Base-by-base conservation (phyloP, 345 rosid genomes). In the Gossypium herbaceum region DNA sequence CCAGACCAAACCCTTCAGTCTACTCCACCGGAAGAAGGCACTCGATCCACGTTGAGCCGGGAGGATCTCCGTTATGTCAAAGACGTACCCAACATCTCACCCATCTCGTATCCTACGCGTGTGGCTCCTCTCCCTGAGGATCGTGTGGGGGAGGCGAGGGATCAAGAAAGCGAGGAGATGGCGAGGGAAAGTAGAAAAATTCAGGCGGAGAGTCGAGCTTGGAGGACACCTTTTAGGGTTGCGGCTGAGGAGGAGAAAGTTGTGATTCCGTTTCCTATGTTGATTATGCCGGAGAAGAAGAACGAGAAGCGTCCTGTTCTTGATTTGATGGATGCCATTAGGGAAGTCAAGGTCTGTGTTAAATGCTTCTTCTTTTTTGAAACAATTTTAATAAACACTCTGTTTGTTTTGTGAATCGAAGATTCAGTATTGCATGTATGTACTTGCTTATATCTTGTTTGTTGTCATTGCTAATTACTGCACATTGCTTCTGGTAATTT, bases 51-150 rank as follows among this genome's bases (percentile, higher is more conserved):
- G 65, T 92, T 85, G 93, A 90, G 90, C 20, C 88, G 93, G 15
- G 96, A 89, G 74, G 99, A 95, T 61, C 74, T 85, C 68, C 88
- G 99, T 3, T 93, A 91, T 68, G 80, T 93, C 66, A 93, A 86
- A 76, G 89, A 91, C 73, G 78, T 76, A 12, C 78, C 92, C 9
- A 74, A 84, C 3, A 82, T 95, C 51, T 58, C 86, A 52, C 89
- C 94, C 15, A 90, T 91, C 10, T 91, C 99, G 2, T 93, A 91
- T 68, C 88, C 93, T 13, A 12, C 80, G 12, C 91, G 94, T 1
- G 93, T 89, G 13, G 97, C 96, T 17, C 98, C 98, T 9, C 91
- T 95, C 1, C 99, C 99, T 5, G 98, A 93, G 77, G 90, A 86
- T 75, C 89, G 81, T 2, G 16, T 64, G 16, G 82, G 15, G 5